Evolutionary conservation across 805 yeast genomes (phyloP).

Genomic region (Aciculoconidium aculeatum): DNA sequence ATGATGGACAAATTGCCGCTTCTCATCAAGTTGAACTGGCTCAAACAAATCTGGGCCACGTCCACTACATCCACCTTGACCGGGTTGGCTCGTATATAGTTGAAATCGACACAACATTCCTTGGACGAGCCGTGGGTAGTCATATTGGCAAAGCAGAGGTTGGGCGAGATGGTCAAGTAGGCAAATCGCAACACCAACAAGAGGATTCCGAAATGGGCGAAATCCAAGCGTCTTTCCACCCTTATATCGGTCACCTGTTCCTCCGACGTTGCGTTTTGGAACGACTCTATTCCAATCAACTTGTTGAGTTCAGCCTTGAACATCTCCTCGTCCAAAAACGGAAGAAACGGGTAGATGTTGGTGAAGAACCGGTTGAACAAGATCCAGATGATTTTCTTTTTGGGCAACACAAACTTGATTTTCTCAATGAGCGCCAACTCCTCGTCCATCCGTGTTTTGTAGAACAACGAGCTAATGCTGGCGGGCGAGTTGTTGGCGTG

Average conservation of each 20-base stretch:
- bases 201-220: conserved; percentile 16
- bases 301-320: conserved; percentile 14
- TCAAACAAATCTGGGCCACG: conserved; percentile 16
- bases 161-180: conserved; percentile 17
- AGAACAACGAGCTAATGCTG: conserved; percentile 14
- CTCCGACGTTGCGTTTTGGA: conserved; percentile 5
- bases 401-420: conserved; percentile 17
- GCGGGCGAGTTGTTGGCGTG: conserved; percentile 1
- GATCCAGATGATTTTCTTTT: conserved; percentile 19
- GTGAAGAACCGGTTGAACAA: conserved; percentile 21
- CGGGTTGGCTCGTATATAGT: conserved; percentile 15
- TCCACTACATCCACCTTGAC: conserved; percentile 14
- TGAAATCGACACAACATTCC: conserved; percentile 10
- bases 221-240: conserved; percentile 12
- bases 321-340: conserved; percentile 22
- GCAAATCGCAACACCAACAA: conserved; percentile 17
- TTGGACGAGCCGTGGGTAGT: not conserved
- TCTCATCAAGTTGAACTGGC: conserved; percentile 16
- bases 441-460: conserved; percentile 13
- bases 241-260: conserved; percentile 9
- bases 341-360: conserved; percentile 21
- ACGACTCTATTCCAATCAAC: conserved; percentile 14
- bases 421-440: conserved; percentile 15
- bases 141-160: conserved; percentile 11
- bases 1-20: conserved; percentile 14